A percentile compares a stretch with the other conserved stretches of the same genome.
Evolutionary conservation across 1,284 basidiomycete species (phyloP).

Genomic region (Ganoderma leucocontextum): DNA sequence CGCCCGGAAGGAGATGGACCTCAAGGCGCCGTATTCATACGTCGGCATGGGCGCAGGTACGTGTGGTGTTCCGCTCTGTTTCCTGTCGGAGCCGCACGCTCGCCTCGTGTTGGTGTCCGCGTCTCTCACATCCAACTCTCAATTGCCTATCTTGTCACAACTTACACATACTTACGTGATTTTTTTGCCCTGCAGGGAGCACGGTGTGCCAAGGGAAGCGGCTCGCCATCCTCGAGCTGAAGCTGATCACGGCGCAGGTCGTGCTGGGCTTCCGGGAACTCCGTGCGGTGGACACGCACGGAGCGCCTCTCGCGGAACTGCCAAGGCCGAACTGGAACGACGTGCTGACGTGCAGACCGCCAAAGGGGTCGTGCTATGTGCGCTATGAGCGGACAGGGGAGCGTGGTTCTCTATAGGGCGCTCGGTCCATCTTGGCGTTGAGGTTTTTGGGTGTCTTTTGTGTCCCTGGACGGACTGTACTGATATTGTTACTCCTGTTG

Average conservation of each 20-base stretch:
- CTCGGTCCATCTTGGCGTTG: neutral
- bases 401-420: neutral
- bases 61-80: slow-evolving; percentile 36
- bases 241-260: slow-evolving; percentile 70
- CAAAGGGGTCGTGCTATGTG: slow-evolving; percentile 59
- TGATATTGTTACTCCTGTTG: slow-evolving; percentile 1
- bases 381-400: slow-evolving; percentile 31
- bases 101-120: neutral
- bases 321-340: slow-evolving; percentile 82
- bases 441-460: neutral
- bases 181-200: slow-evolving; percentile 55
- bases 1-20: slow-evolving; percentile 50
- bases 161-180: neutral
- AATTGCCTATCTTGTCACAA: neutral
- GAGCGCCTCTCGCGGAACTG: slow-evolving; percentile 50
- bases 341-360: slow-evolving; percentile 68
- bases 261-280: slow-evolving; percentile 64
- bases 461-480: neutral
- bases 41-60: slow-evolving; percentile 81
- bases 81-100: slow-evolving; percentile 4
- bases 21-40: slow-evolving; percentile 63
- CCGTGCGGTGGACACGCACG: slow-evolving; percentile 58
- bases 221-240: slow-evolving; percentile 74
- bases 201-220: slow-evolving; percentile 74
- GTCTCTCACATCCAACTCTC: neutral